phyloP scores from a whole-genome alignment of 495 filamentous ascomycete species.

The Daldinia concentrica region DNA sequence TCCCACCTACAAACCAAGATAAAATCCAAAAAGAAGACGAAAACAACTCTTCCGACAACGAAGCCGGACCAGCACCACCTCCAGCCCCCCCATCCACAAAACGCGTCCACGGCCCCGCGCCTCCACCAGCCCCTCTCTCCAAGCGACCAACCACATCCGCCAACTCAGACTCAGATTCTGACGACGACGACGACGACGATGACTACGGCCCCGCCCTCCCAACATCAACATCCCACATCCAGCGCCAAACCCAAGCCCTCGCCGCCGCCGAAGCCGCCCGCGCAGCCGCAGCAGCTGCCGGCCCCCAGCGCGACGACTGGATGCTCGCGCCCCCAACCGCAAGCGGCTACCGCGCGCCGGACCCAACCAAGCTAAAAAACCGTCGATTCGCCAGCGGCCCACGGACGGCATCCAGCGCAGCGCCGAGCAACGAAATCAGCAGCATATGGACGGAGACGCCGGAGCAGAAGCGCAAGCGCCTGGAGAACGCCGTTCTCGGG shows the following conservation, averaged over 20 bases:
- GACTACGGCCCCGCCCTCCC: constrained; percentile 86
- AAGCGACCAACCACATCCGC: constrained; percentile 45
- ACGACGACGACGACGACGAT: constrained; percentile 34
- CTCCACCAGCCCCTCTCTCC: constrained; percentile 55
- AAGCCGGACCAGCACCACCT: constrained; percentile 37
- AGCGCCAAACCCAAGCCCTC: constrained; percentile 39
- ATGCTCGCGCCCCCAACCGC: constrained; percentile 86
- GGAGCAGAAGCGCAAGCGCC: constrained; percentile 80
- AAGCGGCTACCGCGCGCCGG: constrained; percentile 68
- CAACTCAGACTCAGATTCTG: constrained; percentile 42
- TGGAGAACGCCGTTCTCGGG: constrained; percentile 89
- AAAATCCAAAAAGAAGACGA: constrained; percentile 40
- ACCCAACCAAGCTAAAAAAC: constrained; percentile 83
- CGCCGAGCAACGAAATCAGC: constrained; percentile 60
- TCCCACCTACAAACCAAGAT: constrained; percentile 43
- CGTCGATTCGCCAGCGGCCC: constrained; percentile 83
- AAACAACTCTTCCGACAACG: constrained; percentile 17
- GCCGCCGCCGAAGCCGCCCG: constrained; percentile 31
- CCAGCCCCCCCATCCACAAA: constrained; percentile 31
- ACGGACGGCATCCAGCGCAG: constrained; percentile 47
- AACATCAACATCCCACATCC: constrained; percentile 48
- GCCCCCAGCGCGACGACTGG: constrained; percentile 81
- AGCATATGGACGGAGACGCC: constrained; percentile 92
- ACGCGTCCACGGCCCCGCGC: constrained; percentile 56
- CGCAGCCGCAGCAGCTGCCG: constrained; percentile 41